Evolutionary conservation across 495 filamentous ascomycete species (phyloP), one percentile per base, ranked within the genome.

Genomic region (Venustampulla echinocandica): DNA sequence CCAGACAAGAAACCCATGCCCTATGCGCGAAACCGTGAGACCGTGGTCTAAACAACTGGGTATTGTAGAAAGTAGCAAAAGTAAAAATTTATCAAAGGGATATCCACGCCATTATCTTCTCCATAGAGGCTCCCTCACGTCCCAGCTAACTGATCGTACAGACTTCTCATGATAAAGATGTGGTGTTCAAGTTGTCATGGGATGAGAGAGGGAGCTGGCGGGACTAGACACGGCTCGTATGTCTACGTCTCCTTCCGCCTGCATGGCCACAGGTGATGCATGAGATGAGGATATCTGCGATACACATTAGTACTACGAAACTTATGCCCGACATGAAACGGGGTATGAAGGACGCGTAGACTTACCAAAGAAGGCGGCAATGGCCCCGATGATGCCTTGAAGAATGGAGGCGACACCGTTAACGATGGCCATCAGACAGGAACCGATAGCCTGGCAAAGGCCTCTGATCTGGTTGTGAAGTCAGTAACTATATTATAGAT

Each of bases 371-470:
- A 95, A 69, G 50, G 76, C 63, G 56, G 88, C 77, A 58, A 93
- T 76, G 60, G 77, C 90, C 64, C 76, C 78, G 73, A 96, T 81
- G 70, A 97, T 87, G 52, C 79, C 78, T 50, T 74, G 77, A 47
- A 86, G 73, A 68, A 85, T 74, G 55, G 74, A 71, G 42, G 82
- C 87, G 63, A 93, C 82, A 59, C 77, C 84, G 57, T 87, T 80
- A 42, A 93, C 76, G 62, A 98, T 76, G 58, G 80, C 81, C 79
- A 89, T 94, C 51, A 96, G 71, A 61, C 77, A 81, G 52, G 71
- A 70, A 32, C 89, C 90, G 71, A 97, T 90, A 52, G 88, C 77
- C 54, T 73, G 84, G 75, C 92, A 80, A 69, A 92, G 66, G 64
- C 70, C 68, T 62, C 76, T 55, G 64, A 97, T 81, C 90, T 97